A percentile compares a stretch with the other conserved stretches of the same genome.
phyloP scores from a whole-genome alignment of 306 rosid species.

The Sicyos baderoa region DNA sequence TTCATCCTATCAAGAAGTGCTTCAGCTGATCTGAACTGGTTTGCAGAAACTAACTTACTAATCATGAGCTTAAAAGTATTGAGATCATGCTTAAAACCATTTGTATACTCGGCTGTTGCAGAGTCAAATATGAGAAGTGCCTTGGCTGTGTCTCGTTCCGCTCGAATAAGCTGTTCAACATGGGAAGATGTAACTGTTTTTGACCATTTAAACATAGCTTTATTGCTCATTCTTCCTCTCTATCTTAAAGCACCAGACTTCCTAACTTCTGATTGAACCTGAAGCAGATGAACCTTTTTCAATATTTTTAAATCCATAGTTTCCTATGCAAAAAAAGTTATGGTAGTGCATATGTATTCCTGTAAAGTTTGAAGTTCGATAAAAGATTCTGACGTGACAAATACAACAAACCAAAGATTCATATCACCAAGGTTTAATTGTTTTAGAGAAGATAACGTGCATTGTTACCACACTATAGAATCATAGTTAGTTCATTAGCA shows the following conservation, averaged over 20 bases:
- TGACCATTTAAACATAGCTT: constrained; percentile 63
- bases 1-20: constrained; percentile 65
- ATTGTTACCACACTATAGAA: neutral
- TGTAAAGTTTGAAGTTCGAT: neutral
- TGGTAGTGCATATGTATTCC: neutral
- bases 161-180: constrained; percentile 55
- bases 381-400: neutral
- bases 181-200: constrained; percentile 43
- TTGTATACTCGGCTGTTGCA: constrained; percentile 66
- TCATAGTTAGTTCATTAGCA: constrained; percentile 15
- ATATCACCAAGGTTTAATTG: neutral
- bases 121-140: constrained; percentile 60
- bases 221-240: constrained; percentile 44
- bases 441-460: neutral
- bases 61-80: constrained; percentile 59
- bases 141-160: constrained; percentile 55
- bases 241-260: constrained; percentile 14
- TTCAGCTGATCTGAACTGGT: constrained; percentile 68
- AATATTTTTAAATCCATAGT: neutral
- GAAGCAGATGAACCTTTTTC: neutral
- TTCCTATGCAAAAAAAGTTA: neutral
- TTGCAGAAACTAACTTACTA: constrained; percentile 49
- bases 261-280: neutral
- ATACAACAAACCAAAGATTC: neutral
- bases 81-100: constrained; percentile 74